Evolutionary conservation across 805 yeast genomes (phyloP).

Genomic region (Ogataea polymorpha): DNA sequence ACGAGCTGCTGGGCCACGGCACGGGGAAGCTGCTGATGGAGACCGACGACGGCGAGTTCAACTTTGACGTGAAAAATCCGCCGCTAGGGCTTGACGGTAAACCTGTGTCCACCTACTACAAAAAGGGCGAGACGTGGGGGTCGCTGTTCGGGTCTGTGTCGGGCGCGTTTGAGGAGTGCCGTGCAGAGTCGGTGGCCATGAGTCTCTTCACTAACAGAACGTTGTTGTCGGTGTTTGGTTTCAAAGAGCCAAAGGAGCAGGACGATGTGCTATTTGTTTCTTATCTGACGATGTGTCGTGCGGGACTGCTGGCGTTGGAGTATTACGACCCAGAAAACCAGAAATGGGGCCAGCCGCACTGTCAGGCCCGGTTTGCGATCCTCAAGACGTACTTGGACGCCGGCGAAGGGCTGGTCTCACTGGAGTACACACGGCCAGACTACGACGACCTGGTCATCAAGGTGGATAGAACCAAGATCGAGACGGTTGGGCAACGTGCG

Average conservation of each 20-base stretch:
- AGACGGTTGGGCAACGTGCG: conserved; percentile 67
- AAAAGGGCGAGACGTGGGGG: conserved; percentile 88
- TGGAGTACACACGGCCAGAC: conserved; percentile 46
- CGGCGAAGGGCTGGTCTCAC: conserved; percentile 53
- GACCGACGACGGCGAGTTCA: conserved; percentile 57
- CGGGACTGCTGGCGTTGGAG: conserved; percentile 79
- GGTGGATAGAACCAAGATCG: conserved; percentile 61
- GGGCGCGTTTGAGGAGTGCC: conserved; percentile 88
- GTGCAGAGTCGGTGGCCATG: conserved; percentile 90
- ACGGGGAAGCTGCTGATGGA: conserved; percentile 75
- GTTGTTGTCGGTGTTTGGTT: conserved; percentile 72
- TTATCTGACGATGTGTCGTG: conserved; percentile 80
- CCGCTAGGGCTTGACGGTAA: conserved; percentile 59
- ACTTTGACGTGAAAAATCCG: conserved; percentile 64
- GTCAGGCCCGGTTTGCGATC: conserved; percentile 89
- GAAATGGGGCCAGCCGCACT: conserved; percentile 95
- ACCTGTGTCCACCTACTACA: conserved; percentile 67
- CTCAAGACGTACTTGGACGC: conserved; percentile 70
- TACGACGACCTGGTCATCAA: conserved; percentile 59
- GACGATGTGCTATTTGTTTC: conserved; percentile 64
- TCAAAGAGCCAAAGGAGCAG: conserved; percentile 52
- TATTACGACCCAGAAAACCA: conserved; percentile 79
- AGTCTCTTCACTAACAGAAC: conserved; percentile 67
- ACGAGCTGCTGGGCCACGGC: conserved; percentile 89
- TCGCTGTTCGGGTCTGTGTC: conserved; percentile 77